A percentile compares a stretch with the other conserved stretches of the same genome.
Evolutionary conservation across 805 yeast species (phyloP).

Genomic region (Priceomyces haplophilus): DNA sequence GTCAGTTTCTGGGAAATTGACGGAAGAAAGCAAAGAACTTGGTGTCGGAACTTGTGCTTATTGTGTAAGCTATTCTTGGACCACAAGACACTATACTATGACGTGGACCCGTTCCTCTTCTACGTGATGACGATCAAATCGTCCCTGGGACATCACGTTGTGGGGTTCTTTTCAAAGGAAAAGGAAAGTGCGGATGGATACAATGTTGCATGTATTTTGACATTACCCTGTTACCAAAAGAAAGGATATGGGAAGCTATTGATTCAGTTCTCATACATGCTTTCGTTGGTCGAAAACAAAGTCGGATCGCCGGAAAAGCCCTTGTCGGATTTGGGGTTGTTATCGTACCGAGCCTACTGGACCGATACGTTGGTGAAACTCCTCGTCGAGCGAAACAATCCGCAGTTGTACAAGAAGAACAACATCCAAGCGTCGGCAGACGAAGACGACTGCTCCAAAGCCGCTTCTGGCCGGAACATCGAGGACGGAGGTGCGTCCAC

Average conservation of each 20-base stretch:
- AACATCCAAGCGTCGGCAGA: constrained; percentile 28
- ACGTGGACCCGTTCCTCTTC: constrained; percentile 95
- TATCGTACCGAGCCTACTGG: constrained; percentile 96
- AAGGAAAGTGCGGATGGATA: constrained; percentile 94
- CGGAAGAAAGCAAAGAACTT: constrained; percentile 91
- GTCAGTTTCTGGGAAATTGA: constrained; percentile 97
- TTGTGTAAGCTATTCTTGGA: constrained; percentile 88
- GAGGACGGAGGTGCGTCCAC: constrained; percentile 11
- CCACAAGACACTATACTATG: constrained; percentile 94
- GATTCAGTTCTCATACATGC: constrained; percentile 90
- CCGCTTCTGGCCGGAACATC: constrained; percentile 14
- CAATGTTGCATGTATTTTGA: constrained; percentile 94
- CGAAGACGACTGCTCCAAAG: constrained; percentile 34
- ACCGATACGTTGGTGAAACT: constrained; percentile 79
- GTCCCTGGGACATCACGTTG: constrained; percentile 89
- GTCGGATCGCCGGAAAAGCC: constrained; percentile 98
- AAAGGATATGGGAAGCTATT: constrained; percentile 90
- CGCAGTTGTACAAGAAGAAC: constrained; percentile 35
- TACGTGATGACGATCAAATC: constrained; percentile 93
- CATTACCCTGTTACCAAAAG: constrained; percentile 94
- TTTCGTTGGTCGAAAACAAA: constrained; percentile 83
- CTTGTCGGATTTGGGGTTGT: constrained; percentile 85
- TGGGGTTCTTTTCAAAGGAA: constrained; percentile 95
- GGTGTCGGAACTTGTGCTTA: constrained; percentile 95
- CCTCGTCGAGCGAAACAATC: constrained; percentile 56